phyloP scores from a whole-genome alignment of 2,329 filamentous ascomycete genomes.

The Alternaria triticina region DNA sequence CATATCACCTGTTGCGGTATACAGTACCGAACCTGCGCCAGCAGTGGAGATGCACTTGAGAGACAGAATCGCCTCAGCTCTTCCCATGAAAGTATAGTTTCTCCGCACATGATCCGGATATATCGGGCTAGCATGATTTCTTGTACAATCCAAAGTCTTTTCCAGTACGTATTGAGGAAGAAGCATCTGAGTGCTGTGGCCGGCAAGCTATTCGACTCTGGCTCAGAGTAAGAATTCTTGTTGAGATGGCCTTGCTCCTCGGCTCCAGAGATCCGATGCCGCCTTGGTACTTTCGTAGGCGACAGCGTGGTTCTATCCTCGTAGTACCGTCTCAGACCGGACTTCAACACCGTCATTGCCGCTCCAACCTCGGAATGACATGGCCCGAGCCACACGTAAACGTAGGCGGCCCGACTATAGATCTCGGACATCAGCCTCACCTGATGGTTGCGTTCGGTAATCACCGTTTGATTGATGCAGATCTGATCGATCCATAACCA shows the following conservation, averaged over 20 bases:
- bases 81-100: slow-evolving; percentile 3
- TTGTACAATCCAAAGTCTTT: slow-evolving; percentile 8
- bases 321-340: not conserved
- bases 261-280: not conserved
- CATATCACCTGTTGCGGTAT: not conserved
- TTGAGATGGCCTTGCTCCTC: not conserved
- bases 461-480: slow-evolving; percentile 1
- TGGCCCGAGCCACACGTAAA: slow-evolving; percentile 8
- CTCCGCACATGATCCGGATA: slow-evolving; percentile 5
- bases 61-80: slow-evolving; percentile 1
- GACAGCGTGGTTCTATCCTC: not conserved
- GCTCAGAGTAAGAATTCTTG: not conserved
- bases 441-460: slow-evolving; percentile 4
- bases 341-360: not conserved
- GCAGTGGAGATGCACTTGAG: not conserved
- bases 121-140: slow-evolving; percentile 6
- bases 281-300: not conserved
- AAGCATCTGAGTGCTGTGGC: not conserved
- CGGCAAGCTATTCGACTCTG: not conserved
- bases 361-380: not conserved
- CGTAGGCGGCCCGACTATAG: not conserved
- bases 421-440: slow-evolving; percentile 2
- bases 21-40: not conserved
- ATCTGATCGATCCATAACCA: slow-evolving; percentile 3
- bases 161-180: slow-evolving; percentile 5